Conservation (phyloP, 108 stramenopile genomes). For the Nitzschia inconspicua region DNA sequence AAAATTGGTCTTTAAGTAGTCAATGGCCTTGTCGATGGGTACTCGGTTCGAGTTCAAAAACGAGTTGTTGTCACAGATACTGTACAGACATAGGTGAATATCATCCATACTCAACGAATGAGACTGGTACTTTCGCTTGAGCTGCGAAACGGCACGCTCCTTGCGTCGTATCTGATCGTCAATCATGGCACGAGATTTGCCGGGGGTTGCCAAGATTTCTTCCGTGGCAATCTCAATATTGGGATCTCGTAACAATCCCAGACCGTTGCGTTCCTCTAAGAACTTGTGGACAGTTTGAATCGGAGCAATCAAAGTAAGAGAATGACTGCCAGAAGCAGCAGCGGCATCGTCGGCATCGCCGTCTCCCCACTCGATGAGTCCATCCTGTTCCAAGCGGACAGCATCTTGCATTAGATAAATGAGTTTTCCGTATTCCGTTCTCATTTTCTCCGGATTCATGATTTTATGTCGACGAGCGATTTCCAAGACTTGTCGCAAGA, state of each 20-base stretch:
- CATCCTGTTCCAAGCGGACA: slow-evolving; percentile 18
- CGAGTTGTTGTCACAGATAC: slow-evolving; percentile 82
- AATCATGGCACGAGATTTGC: slow-evolving; percentile 52
- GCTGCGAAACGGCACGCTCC: slow-evolving; percentile 48
- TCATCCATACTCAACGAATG: slow-evolving; percentile 34
- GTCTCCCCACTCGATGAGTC: background rate
- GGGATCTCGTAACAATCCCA: slow-evolving; percentile 34
- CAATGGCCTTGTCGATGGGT: slow-evolving; percentile 78
- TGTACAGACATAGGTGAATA: slow-evolving; percentile 78
- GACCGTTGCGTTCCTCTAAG: slow-evolving; percentile 37
- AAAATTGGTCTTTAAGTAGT: slow-evolving; percentile 55
- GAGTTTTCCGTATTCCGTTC: slow-evolving; percentile 80
- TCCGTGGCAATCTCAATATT: slow-evolving; percentile 61
- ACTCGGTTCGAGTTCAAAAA: slow-evolving; percentile 82
- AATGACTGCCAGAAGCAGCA: no score
- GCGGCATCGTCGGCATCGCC: no score
- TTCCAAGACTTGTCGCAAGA: slow-evolving; percentile 58
- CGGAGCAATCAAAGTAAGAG: slow-evolving; percentile 29
- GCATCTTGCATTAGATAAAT: slow-evolving; percentile 76
- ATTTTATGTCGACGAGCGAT: slow-evolving; percentile 81
- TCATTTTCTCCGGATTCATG: slow-evolving; percentile 88
- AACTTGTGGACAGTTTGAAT: slow-evolving; percentile 54
- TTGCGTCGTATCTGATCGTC: slow-evolving; percentile 63
- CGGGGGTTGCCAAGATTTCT: slow-evolving; percentile 56
- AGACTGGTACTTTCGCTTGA: slow-evolving; percentile 45